phyloP scores from a whole-genome alignment of 1,139 yeast genomes.

The Yamadazyma dushanensis region DNA sequence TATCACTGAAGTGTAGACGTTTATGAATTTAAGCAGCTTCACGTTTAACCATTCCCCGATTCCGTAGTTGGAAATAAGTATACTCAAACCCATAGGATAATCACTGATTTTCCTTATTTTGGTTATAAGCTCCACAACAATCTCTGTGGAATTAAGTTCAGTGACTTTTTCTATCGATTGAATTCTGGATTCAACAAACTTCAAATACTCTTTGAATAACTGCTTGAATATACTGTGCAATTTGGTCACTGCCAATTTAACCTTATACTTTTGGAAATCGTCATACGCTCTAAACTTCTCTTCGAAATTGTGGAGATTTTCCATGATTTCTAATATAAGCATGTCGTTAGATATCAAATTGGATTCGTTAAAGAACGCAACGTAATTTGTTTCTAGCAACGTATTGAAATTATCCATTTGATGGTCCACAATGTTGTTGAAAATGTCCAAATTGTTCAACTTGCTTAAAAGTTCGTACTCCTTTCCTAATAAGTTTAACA shows the following conservation, averaged over 20 bases:
- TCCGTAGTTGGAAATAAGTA: conserved; percentile 50
- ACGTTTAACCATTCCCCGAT: conserved; percentile 73
- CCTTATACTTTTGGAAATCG: conserved; percentile 15
- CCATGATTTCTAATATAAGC: conserved; percentile 47
- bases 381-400: conserved; percentile 17
- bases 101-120: conserved; percentile 65
- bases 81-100: conserved; percentile 53
- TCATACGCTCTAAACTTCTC: conserved; percentile 12
- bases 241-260: conserved; percentile 17
- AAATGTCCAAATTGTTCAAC: conserved; percentile 15
- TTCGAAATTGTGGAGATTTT: conserved; percentile 15
- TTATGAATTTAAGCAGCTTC: conserved; percentile 50
- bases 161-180: conserved; percentile 38
- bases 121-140: conserved; percentile 65
- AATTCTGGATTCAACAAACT: conserved; percentile 55
- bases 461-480: conserved; percentile 42
- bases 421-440: conserved; percentile 24
- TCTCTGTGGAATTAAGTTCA: conserved; percentile 69
- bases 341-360: conserved; percentile 28
- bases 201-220: conserved; percentile 58
- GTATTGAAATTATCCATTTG: conserved; percentile 24
- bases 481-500: conserved; percentile 48
- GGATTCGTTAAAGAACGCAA: conserved; percentile 14
- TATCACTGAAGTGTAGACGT: conserved; percentile 50
- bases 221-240: conserved; percentile 25